Evolutionary conservation across 1,284 basidiomycete genomes (phyloP).

Genomic region (Sporisorium sorghi): DNA sequence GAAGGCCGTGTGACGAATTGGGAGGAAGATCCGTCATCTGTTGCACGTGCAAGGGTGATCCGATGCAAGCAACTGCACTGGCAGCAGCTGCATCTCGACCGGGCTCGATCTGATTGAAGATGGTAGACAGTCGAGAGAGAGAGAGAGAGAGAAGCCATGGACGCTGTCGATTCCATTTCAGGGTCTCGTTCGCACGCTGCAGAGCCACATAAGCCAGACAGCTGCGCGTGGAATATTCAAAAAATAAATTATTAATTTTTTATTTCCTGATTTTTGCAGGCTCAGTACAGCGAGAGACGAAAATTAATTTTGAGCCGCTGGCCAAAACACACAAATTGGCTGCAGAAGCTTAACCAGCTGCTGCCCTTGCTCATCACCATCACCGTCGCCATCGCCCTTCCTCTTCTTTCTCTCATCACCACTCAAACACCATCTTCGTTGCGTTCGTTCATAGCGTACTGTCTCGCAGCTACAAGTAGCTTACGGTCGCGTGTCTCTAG

Average conservation of each 20-base stretch:
- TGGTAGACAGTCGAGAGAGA: not conserved
- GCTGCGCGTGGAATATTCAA: not conserved
- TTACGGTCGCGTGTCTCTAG: not conserved
- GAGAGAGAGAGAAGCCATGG: not conserved
- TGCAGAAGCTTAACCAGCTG: not conserved
- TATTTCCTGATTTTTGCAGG: no score
- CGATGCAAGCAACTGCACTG: not conserved
- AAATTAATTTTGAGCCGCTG: conserved; percentile 1
- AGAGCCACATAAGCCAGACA: not conserved
- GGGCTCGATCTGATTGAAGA: not conserved
- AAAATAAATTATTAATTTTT: not conserved
- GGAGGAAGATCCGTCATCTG: conserved; percentile 13
- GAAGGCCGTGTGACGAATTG: not conserved
- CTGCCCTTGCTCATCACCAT: conserved; percentile 1
- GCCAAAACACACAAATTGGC: conserved; percentile 2
- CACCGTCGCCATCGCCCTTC: not conserved
- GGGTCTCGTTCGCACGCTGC: not conserved
- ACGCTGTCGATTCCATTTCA: not conserved
- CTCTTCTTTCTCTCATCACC: not conserved
- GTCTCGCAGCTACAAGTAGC: not conserved
- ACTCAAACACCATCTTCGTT: not conserved
- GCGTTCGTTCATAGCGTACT: not conserved
- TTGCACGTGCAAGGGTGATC: not conserved
- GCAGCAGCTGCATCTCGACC: conserved; percentile 16
- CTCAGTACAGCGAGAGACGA: no score